Conservation (phyloP, 2,329 filamentous ascomycete species). For the Fusarium mexicanum region DNA sequence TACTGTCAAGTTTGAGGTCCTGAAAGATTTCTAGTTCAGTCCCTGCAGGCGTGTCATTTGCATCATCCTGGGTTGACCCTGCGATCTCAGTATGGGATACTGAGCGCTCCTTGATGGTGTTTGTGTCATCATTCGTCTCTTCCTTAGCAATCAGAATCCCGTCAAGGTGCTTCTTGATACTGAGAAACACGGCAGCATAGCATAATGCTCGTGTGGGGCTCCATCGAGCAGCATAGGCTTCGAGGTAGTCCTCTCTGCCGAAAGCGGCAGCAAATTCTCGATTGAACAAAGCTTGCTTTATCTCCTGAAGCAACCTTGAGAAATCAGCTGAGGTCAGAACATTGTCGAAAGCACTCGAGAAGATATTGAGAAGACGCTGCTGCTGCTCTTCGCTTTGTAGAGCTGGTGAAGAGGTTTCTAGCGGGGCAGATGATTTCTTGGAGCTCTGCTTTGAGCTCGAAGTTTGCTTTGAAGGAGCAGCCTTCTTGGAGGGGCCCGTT, state of each 20-base stretch:
- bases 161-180: conserved; percentile 49
- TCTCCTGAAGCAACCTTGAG: conserved; percentile 72
- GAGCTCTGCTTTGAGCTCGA: conserved; percentile 21
- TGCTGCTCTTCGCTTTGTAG: conserved; percentile 53
- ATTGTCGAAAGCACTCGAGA: conserved; percentile 69
- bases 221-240: conserved; percentile 90
- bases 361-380: conserved; percentile 78
- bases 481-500: conserved; percentile 33
- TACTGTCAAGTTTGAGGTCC: conserved; percentile 8
- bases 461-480: conserved; percentile 21
- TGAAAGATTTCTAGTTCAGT: conserved; percentile 3
- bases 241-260: conserved; percentile 73
- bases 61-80: not conserved
- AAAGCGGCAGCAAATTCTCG: conserved; percentile 88
- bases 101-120: conserved; percentile 6
- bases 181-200: conserved; percentile 70
- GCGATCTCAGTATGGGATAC: not conserved
- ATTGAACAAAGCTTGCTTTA: conserved; percentile 87
- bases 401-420: conserved; percentile 20
- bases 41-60: not conserved
- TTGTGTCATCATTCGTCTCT: not conserved
- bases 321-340: conserved; percentile 60
- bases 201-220: conserved; percentile 86
- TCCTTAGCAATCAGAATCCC: conserved; percentile 30
- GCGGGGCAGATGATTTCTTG: conserved; percentile 28